phyloP scores from a whole-genome alignment of 2,329 filamentous ascomycete genomes.

The Alternaria incomplexa region DNA sequence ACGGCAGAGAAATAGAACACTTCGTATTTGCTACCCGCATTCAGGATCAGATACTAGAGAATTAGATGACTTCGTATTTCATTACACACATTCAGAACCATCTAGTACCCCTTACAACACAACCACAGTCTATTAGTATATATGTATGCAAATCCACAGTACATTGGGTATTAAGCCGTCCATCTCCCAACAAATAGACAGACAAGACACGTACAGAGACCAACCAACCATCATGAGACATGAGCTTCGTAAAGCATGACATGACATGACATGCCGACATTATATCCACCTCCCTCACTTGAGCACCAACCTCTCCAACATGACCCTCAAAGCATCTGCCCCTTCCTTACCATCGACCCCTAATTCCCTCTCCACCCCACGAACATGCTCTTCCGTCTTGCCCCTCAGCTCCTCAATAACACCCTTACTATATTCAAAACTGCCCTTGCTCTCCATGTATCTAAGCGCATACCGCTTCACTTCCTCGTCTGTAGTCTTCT shows the following conservation, averaged over 20 bases:
- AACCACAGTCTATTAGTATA: background rate
- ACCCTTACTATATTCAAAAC: constrained; percentile 81
- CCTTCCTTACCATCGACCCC: constrained; percentile 47
- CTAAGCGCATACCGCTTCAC: constrained; percentile 89
- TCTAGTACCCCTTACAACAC: background rate
- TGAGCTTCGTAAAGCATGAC: background rate
- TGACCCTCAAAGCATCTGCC: constrained; percentile 47
- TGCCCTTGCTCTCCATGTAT: constrained; percentile 90
- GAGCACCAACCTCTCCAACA: constrained; percentile 51
- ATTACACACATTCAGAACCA: background rate
- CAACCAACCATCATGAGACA: background rate
- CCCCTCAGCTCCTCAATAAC: constrained; percentile 57
- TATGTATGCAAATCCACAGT: background rate
- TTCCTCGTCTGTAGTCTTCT: constrained; percentile 83
- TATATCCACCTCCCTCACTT: constrained; percentile 15
- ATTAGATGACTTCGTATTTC: background rate
- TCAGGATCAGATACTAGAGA: background rate
- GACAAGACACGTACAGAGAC: background rate
- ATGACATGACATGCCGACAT: background rate
- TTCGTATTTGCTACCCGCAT: background rate
- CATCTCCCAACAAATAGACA: background rate
- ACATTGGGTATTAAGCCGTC: background rate
- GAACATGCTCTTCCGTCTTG: constrained; percentile 53
- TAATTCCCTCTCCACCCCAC: constrained; percentile 47
- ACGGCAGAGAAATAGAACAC: background rate